phyloP scores from a whole-genome alignment of 768 basidiomycete genomes.

The Glaciozyma martinii region DNA sequence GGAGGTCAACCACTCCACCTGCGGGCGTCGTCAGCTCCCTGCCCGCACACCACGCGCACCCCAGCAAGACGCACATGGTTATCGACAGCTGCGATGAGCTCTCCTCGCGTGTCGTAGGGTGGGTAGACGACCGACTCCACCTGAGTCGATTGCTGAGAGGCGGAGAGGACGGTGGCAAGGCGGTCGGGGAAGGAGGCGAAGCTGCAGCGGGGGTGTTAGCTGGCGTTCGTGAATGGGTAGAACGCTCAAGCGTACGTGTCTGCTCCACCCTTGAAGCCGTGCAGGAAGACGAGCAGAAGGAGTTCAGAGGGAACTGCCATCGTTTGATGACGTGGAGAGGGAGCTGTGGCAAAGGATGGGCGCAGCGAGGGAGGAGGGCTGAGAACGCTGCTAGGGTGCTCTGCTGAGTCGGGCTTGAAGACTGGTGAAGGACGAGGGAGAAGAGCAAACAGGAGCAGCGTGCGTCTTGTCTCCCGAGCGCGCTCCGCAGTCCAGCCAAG shows the following conservation, averaged over 20 bases:
- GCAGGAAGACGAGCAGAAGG: slow-evolving; percentile 14
- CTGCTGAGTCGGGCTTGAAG: too few relatives aligned
- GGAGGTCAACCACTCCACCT: slow-evolving; percentile 12
- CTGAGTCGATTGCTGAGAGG: not conserved
- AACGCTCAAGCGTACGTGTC: slow-evolving; percentile 6
- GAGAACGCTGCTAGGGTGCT: too few relatives aligned
- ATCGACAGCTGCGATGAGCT: slow-evolving; percentile 16
- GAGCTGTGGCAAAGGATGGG: too few relatives aligned
- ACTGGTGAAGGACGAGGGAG: too few relatives aligned
- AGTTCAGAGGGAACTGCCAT: slow-evolving; percentile 4
- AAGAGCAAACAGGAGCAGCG: too few relatives aligned
- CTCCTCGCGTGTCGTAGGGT: slow-evolving; percentile 27
- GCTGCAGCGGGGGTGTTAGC: not conserved
- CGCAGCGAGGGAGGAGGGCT: too few relatives aligned
- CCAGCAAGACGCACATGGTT: not conserved
- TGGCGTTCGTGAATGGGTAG: too few relatives aligned
- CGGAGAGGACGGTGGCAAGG: slow-evolving; percentile 7
- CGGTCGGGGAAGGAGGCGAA: slow-evolving; percentile 24
- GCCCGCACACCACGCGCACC: too few relatives aligned
- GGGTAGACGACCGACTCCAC: slow-evolving; percentile 26
- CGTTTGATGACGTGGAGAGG: too few relatives aligned
- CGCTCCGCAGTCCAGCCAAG: too few relatives aligned
- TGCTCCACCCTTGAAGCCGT: slow-evolving; percentile 31
- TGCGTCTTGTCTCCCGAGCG: too few relatives aligned
- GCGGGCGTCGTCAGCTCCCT: slow-evolving; percentile 5